phyloP scores from a whole-genome alignment of 495 filamentous ascomycete genomes.

The Alectoria sarmentosa region DNA sequence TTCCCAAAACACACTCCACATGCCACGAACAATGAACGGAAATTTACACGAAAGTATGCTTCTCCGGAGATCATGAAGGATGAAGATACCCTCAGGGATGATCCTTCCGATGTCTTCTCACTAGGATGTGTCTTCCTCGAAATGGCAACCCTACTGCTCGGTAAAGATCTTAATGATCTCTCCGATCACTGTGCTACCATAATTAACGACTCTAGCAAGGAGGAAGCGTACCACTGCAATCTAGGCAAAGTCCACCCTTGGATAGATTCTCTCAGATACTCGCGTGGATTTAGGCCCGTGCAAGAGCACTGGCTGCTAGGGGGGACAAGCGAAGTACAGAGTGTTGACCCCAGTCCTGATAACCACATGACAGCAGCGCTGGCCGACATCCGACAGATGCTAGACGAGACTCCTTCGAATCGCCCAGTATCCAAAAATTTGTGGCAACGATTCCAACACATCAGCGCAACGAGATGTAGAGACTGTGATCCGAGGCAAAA shows the following conservation, averaged over 20 bases:
- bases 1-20: constrained; percentile 28
- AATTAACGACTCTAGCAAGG: background rate
- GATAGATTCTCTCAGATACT: constrained; percentile 1
- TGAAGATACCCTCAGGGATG: background rate
- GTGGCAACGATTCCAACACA: background rate
- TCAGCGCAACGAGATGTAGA: background rate
- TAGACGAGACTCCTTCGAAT: constrained; percentile 6
- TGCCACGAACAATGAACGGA: constrained; percentile 1
- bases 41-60: constrained; percentile 9
- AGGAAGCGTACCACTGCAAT: constrained; percentile 7
- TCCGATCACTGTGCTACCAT: background rate
- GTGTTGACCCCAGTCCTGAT: background rate
- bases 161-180: background rate
- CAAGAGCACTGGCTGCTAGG: background rate
- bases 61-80: constrained; percentile 9
- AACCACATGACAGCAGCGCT: background rate
- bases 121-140: constrained; percentile 15
- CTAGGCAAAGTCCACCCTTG: background rate
- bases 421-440: background rate
- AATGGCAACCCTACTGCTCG: constrained; percentile 9
- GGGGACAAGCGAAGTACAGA: background rate
- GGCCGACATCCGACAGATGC: background rate
- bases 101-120: constrained; percentile 15
- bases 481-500: constrained; percentile 9
- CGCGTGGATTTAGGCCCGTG: background rate